These are phyloP conservation scores for Xylaria sp. DNA, from an alignment of 2,329 filamentous ascomycete species.

Conservation along the genomic window DNA sequence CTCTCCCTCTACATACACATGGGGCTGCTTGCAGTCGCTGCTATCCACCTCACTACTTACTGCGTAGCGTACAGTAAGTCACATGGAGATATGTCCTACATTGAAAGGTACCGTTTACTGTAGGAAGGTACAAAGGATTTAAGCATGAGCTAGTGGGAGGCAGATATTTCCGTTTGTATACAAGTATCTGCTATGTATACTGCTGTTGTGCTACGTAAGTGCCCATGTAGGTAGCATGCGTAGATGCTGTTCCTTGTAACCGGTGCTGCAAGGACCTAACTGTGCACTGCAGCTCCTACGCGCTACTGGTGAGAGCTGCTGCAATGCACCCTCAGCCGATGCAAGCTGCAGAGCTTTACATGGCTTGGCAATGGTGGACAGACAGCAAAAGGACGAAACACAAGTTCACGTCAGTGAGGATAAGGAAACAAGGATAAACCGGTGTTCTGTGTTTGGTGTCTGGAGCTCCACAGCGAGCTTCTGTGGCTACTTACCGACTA, in stretches of 20 bases:
- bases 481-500: not conserved
- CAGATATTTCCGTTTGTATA: constrained; percentile 7
- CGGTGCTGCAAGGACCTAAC: constrained; percentile 35
- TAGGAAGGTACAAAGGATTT: not conserved
- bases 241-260: constrained; percentile 4
- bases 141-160: constrained; percentile 1
- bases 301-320: constrained; percentile 30
- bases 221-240: not conserved
- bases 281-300: constrained; percentile 20
- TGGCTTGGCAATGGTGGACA: constrained; percentile 19
- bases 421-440: constrained; percentile 1
- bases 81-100: not conserved
- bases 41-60: not conserved
- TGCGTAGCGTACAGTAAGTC: not conserved
- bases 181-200: not conserved
- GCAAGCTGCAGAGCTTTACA: constrained; percentile 30
- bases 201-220: not conserved
- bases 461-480: not conserved
- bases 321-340: constrained; percentile 33
- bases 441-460: constrained; percentile 19
- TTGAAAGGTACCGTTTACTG: not conserved
- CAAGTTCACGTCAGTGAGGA: constrained; percentile 13
- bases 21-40: not conserved
- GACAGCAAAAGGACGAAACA: constrained; percentile 12
- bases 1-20: not conserved